Evolutionary conservation across 2,329 filamentous ascomycete genomes (phyloP), one percentile per base, ranked within the genome.

Genomic region (Dichotomopilus funicola): DNA sequence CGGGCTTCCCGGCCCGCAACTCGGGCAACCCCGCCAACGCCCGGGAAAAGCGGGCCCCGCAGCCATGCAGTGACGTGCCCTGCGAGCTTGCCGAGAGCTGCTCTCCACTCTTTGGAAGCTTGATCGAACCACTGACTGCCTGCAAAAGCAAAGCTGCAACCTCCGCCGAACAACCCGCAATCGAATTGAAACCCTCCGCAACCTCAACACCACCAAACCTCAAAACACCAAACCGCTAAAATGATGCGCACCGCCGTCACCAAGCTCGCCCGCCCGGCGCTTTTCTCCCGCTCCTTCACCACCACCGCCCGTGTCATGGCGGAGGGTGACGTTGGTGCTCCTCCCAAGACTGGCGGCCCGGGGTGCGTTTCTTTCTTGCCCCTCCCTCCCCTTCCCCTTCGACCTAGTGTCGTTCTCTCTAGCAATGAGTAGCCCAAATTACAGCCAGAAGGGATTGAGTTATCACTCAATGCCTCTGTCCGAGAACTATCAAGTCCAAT

Each of bases 241-340:
- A 91, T 91, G 87, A 79, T 88, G 68, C 85, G 86, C 70, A 82
- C 85, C 69, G 73, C 79, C 63, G 71, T 85, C 67, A 72, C 77
- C 66, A 76, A 77, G 61, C 68, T 76, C 63, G 70, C 78, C 67
- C 76, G 79, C 69, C 78, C 82, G 66, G 74, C 80, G 64, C 74
- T 72, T 67, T 72, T 77, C 65, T 66, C 74, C 60, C 67, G 79
- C 35, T 78, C 83, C 64, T 87, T 90, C 75, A 78, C 83, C 59
- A 82, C 79, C 62, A 80, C 84, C 56, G 71, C 78, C 63, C 77
- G 81, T 68, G 79, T 72, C 68, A 87, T 89, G 82, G 74, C 71
- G 59, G 86, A 80, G 64, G 88, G 88, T 62, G 88, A 90, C 70
- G 86, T 82, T 61, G 87, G 87, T 56, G 72, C 80, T 55, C 78